Base-by-base conservation (phyloP, 2,329 filamentous ascomycete genomes). In the Alternaria sp. region DNA sequence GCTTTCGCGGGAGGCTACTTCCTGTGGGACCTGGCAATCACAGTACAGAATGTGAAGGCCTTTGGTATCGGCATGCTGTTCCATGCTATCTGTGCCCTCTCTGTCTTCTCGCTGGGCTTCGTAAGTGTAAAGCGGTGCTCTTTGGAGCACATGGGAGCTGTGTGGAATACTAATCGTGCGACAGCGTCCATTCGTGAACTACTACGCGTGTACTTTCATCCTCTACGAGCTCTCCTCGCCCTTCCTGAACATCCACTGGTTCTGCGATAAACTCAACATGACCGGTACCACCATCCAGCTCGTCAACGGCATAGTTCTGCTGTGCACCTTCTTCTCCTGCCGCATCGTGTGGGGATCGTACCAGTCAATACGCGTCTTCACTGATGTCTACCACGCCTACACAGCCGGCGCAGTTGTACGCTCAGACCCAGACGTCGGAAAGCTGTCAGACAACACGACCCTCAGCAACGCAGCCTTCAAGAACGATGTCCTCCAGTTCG, bases 181-280 rank as follows among this genome's bases (percentile, higher is more conserved):
- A 47, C 74, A 95, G 92, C 86, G 91, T 61, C 92, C 92, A 2
- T 94, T 94, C 72, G 85, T 94, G 66, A 94, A 94, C 81, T 94
- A 89, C 82, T 96, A 95, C 79, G 90, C 87, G 57, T 86, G 86
- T 57, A 87, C 88, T 61, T 96, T 96, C 79, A 92, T 96, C 71
- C 88, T 95, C 59, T 96, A 93, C 86, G 92, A 96, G 79, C 86
- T 96, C 39, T 94, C 91, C 26, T 91, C 90, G 5, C 91, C 92
- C 7, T 94, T 95, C 78, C 85, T 95, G 59, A 96, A 96, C 76
- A 86, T 94, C 75, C 92, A 96, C 82, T 96, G 92, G 92, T 95
- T 95, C 82, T 92, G 91, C 80, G 92, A 96, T 80, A 96, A 96
- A 82, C 82, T 94, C 60, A 86, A 88, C 71, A 88, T 93, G 84